phyloP scores from a whole-genome alignment of 176 grass and related monocot genomes.

The Panicum miliaceum region DNA sequence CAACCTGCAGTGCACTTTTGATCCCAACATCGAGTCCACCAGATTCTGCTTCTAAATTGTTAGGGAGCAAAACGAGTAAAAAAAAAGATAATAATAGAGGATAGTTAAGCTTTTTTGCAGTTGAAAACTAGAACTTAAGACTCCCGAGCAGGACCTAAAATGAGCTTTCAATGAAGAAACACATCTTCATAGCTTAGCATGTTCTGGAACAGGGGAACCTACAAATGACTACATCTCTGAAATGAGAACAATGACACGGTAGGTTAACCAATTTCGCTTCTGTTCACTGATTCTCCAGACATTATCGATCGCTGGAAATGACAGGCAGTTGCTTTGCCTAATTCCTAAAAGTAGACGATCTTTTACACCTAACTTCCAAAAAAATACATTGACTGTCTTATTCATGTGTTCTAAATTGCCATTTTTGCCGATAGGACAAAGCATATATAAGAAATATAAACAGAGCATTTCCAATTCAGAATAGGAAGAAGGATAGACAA shows the following conservation, averaged over 20 bases:
- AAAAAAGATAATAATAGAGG: not conserved
- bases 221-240: not conserved
- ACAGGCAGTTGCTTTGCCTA: not conserved
- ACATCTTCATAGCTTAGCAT: not conserved
- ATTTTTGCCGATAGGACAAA: not conserved
- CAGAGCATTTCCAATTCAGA: not conserved
- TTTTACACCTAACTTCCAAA: not conserved
- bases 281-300: not conserved
- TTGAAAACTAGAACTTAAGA: not conserved
- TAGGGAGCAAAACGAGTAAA: not conserved
- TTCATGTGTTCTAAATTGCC: not conserved
- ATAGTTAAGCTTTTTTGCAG: not conserved
- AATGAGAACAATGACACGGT: not conserved
- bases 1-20: not conserved
- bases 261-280: constrained; percentile 11
- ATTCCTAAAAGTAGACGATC: not conserved
- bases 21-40: not conserved
- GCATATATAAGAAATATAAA: not conserved
- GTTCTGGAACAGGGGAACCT: not conserved
- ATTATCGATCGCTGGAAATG: not conserved
- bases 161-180: not conserved
- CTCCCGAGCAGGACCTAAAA: not conserved
- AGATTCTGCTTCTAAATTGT: not conserved
- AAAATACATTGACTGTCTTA: not conserved
- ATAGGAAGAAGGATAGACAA: not conserved